Base-by-base conservation (phyloP, 2,329 filamentous ascomycete genomes). In the Aspergillus fumigatus region DNA sequence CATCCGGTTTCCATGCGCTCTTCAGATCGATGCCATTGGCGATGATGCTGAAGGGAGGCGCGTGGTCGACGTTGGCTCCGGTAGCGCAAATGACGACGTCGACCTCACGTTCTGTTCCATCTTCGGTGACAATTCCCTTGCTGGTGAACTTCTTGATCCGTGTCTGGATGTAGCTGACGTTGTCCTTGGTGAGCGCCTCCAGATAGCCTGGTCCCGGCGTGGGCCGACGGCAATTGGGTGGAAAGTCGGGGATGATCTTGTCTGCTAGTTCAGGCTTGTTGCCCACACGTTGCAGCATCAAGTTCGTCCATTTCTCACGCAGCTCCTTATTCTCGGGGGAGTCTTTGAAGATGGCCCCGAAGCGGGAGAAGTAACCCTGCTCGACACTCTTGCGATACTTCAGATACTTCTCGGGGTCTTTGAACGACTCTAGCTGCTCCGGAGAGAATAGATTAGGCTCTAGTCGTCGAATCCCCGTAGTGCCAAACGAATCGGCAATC, bases 1-100 rank as follows among this genome's bases (percentile, higher is more conserved):
- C 82, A 41, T 78, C 80, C 1, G 76, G 76, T 14, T 75, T 77
- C 87, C 87, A 90, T 1, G 82, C 75, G 8, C 77, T 70, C 10
- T 76, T 72, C 1, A 89, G 73, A 55, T 86, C 79, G 8, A 78
- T 69, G 2, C 81, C 84, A 50, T 79, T 71, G 1, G 83, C 81
- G 25, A 77, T 74, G 60, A 90, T 82, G 0, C 83, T 76, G 60
- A 89, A 89, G 0, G 80, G 80, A 0, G 85, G 85, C 0, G 81
- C 74, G 70, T 82, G 77, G 60, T 84, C 79, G 10, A 80, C 77
- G 61, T 88, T 86, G 8, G 85, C 84, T 1, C 88, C 88, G 0
- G 88, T 90, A 1, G 86, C 84, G 63, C 86, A 89, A 62, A 90
- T 84, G 4, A 89, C 75, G 14, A 84, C 83, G 58, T 88, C 86